Percentiles rank a stretch among this genome's conserved stretches.
These are phyloP conservation scores for Alternaria novae-zelandiae DNA, from an alignment of 2,329 filamentous ascomycete genomes.

Conservation along the genomic window DNA sequence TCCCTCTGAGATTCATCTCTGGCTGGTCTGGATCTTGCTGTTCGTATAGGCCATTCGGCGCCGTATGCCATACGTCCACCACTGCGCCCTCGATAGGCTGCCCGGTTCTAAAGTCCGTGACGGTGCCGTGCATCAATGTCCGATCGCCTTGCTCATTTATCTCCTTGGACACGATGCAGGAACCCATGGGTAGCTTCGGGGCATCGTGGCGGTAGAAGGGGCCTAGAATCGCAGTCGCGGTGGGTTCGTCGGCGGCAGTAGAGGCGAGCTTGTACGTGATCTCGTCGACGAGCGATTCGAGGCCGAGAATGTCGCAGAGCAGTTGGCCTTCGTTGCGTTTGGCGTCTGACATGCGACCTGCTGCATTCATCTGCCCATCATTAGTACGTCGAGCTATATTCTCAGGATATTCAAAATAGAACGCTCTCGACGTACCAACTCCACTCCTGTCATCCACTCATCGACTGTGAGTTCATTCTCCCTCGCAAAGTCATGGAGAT, in stretches of 20 bases:
- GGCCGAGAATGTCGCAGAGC: slow-evolving; percentile 63
- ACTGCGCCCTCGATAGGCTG: slow-evolving; percentile 69
- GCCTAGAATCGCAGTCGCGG: slow-evolving; percentile 79
- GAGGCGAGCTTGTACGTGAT: slow-evolving; percentile 73
- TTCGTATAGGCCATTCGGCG: slow-evolving; percentile 71
- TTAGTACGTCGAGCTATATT: slow-evolving; percentile 2
- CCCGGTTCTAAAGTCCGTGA: slow-evolving; percentile 65
- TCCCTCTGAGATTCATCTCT: slow-evolving; percentile 76
- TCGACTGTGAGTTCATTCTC: slow-evolving; percentile 80
- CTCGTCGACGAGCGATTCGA: slow-evolving; percentile 73
- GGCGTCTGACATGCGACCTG: slow-evolving; percentile 67
- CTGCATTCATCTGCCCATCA: slow-evolving; percentile 60
- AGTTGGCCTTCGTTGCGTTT: slow-evolving; percentile 69
- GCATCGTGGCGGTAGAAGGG: slow-evolving; percentile 83
- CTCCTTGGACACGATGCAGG: slow-evolving; percentile 64
- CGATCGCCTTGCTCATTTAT: slow-evolving; percentile 57
- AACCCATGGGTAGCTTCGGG: slow-evolving; percentile 72
- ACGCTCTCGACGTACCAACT: slow-evolving; percentile 59
- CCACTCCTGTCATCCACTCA: slow-evolving; percentile 77
- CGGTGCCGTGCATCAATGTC: slow-evolving; percentile 69
- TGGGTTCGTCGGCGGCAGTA: slow-evolving; percentile 59
- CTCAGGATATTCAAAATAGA: neutral
- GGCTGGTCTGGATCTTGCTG: slow-evolving; percentile 74
- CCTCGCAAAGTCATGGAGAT: slow-evolving; percentile 79
- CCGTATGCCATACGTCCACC: slow-evolving; percentile 82